Base-by-base conservation (phyloP, 164 flowering plant genomes). In the Macadamia tetraphylla region DNA sequence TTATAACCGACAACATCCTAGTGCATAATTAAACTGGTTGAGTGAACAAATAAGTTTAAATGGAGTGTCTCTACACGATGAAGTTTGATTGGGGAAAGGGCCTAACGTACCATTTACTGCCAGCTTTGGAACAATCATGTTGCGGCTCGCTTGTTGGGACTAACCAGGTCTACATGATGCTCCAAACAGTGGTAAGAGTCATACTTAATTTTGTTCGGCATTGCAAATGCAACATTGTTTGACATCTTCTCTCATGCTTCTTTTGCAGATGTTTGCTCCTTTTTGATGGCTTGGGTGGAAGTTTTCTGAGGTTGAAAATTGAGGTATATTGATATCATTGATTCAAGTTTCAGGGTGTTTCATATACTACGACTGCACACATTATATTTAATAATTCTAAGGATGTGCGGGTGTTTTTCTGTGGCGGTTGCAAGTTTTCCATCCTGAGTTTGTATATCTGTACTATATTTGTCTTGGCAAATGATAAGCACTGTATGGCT, bases 1-100 rank as follows among this genome's bases (percentile, higher is more conserved):
- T 71, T 95, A 92, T 69, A 85, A 86, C 71, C 87, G 76, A 66
- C 76, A 73, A 67, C 80, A 66, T 59, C 75, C 78, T 59, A 71
- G 63, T 46, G 75, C 52, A 40, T 79, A 76, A 55, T 44, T 31
- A 29, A 59, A 76, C 64, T 62, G 66, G 71, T 55, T 30, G 52
- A 29, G 57, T 17, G 15, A 67, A 58, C 30, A 57, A 64, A 31
- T 51, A 30, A 57, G 6, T 68, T 29, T 64, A 3, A 17, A 29
- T 59, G 15, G 66, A 67, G 17, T 68, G 67, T 59, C 71, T 69
- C 40, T 31, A 63, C 64, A 46, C 30, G 69, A 51, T 18, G 66
- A 70, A 53, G 60, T n/a, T 55, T 57, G 72, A 57, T 40, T 62
- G 29, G n/a, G 40, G 40, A 29, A 51, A 29, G 62, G 64, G 59